phyloP scores from a whole-genome alignment of 2,329 filamentous ascomycete genomes.

The Chalaropsis thielavioides region DNA sequence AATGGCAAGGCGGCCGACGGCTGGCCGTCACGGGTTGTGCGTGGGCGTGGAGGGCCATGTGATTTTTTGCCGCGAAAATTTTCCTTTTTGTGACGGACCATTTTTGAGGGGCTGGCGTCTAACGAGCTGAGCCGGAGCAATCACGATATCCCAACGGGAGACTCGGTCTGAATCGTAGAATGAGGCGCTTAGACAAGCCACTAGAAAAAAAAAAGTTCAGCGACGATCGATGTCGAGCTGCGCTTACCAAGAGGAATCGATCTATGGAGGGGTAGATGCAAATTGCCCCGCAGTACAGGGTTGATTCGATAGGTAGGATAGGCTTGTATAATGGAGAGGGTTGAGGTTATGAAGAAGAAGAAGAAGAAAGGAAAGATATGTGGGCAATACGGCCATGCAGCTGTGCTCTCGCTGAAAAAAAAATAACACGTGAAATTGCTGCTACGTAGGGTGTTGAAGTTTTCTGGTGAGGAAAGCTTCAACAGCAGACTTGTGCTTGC shows the following conservation, averaged over 20 bases:
- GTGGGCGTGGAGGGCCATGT: conserved; percentile 41
- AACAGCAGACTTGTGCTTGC: background rate
- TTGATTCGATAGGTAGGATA: background rate
- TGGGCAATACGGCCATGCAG: no score
- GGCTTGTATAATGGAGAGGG: background rate
- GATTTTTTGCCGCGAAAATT: conserved; percentile 61
- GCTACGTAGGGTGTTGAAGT: no score
- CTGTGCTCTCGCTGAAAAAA: no score
- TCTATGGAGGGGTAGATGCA: conserved; percentile 14
- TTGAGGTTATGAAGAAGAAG: background rate
- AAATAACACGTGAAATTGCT: no score
- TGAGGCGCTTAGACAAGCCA: background rate
- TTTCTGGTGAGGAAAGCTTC: no score
- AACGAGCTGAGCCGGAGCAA: background rate
- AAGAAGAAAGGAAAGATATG: background rate
- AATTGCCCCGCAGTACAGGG: conserved; percentile 12
- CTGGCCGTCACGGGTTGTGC: conserved; percentile 33
- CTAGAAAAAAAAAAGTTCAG: background rate
- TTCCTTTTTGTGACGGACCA: conserved; percentile 97
- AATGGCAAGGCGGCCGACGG: conserved; percentile 39
- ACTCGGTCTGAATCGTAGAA: background rate
- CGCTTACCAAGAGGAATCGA: background rate
- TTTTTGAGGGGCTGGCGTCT: conserved; percentile 26
- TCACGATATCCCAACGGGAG: background rate
- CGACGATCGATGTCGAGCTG: background rate